Base-by-base conservation (phyloP, 169 alveolate genomes). In the Plasmodium vivax region DNA sequence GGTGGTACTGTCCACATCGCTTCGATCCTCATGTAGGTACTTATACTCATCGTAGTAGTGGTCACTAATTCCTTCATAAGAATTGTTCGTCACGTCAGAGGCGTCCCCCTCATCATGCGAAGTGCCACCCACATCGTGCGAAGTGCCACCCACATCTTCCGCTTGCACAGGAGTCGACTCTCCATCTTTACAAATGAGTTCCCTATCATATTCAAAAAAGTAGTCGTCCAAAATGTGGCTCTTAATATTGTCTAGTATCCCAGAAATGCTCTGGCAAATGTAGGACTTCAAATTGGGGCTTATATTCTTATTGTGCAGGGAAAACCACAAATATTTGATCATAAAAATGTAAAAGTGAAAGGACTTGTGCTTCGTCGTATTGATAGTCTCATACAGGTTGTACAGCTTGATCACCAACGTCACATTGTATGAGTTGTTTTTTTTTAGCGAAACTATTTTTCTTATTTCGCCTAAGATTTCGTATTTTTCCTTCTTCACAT, bases 291-390 rank as follows among this genome's bases (percentile, higher is more conserved):
- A 68, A n/a, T 80, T 88, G 6, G 94, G 94, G 43, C 94, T 80
- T 27, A 88, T 36, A 74, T 68, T 79, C 23, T 80, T 88, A 88
- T 88, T 80, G 34, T 80, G 83, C 19, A 88, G 36, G 4, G 94
- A 88, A 32, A 68, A 12, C 94, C 94, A 88, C 73, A 88, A 88
- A 77, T 88, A 88, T 80, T 62, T 79, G 32, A 88, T 88, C 88
- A 88, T 80, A 80, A 88, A 88, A 80, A 88, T 88, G 73, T 88
- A 88, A 74, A 79, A 88, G 51, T 88, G 90, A 41, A 88, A 88
- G 4, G 94, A 88, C 38, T 80, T 80, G 41, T 80, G 74, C n/a
- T 88, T 88, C 54, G 30, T 68, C 38, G 94, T 88, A 62, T 88
- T 88, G 51, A 77, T 88, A 23, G 73, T 81, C 16, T 88, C 94